phyloP scores from a whole-genome alignment of 768 basidiomycete genomes.

The Mycena chlorophos region DNA sequence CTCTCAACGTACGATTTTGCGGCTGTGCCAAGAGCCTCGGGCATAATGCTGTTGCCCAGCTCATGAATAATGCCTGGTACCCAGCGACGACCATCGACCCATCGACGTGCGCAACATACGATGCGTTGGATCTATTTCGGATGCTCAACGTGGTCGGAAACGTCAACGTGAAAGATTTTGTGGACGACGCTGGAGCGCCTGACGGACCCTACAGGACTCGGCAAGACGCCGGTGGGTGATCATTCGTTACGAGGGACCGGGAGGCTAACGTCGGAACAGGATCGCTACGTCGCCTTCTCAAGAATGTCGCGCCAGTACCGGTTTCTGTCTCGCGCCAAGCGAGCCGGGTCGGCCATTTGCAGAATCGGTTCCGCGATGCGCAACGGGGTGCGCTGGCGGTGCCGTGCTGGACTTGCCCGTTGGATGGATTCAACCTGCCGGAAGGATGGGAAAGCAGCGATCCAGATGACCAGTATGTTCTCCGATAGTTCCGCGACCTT shows the following conservation, averaged over 20 bases:
- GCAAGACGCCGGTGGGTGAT: slow-evolving; percentile 3
- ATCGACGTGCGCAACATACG: slow-evolving; percentile 11
- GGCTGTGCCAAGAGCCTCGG: background rate
- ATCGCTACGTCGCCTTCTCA: slow-evolving; percentile 2
- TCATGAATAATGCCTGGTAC: slow-evolving; percentile 17
- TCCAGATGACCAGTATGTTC: background rate
- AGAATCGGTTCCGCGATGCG: background rate
- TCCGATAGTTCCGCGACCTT: background rate
- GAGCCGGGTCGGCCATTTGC: slow-evolving; percentile 11
- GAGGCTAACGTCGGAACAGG: background rate
- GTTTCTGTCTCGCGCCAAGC: slow-evolving; percentile 1
- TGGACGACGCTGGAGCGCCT: slow-evolving; percentile 6
- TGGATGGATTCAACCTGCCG: slow-evolving; percentile 15
- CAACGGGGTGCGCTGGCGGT: slow-evolving; percentile 10
- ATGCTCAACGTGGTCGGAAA: slow-evolving; percentile 15
- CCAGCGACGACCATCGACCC: slow-evolving; percentile 15
- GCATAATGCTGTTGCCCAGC: background rate
- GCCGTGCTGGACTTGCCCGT: slow-evolving; percentile 21
- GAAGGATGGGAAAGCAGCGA: slow-evolving; percentile 14
- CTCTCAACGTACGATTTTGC: slow-evolving; percentile 1
- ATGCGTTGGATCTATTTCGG: slow-evolving; percentile 13
- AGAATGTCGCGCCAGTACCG: background rate
- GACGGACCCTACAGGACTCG: background rate
- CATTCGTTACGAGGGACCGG: background rate
- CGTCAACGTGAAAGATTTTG: slow-evolving; percentile 17